Evolutionary conservation across 495 filamentous ascomycete genomes (phyloP).

Genomic region (Podospora conica): DNA sequence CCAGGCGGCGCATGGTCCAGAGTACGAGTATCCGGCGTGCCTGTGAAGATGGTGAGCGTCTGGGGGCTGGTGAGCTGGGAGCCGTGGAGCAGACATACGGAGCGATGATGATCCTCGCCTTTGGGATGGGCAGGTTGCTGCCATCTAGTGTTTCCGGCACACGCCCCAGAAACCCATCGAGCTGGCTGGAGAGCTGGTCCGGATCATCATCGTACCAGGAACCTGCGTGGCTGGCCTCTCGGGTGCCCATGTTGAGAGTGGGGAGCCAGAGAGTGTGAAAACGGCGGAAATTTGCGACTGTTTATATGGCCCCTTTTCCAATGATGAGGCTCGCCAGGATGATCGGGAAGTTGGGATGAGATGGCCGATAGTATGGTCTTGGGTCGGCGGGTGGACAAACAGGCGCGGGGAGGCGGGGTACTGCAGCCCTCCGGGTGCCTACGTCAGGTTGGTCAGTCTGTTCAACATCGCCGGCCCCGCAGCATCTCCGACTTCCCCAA

Average conservation of each 20-base stretch:
- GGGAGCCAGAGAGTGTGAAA: neutral
- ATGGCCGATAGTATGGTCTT: neutral
- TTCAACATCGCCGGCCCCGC: neutral
- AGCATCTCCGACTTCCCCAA: neutral
- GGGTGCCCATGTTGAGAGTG: constrained; percentile 34
- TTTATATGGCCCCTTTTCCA: neutral
- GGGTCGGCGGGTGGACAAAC: neutral
- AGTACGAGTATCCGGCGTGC: constrained; percentile 95
- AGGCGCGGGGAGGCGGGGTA: neutral
- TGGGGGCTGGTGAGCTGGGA: neutral
- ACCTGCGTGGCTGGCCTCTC: constrained; percentile 57
- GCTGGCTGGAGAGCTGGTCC: constrained; percentile 55
- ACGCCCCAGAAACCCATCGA: constrained; percentile 70
- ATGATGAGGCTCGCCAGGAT: neutral
- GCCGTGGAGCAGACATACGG: constrained; percentile 59
- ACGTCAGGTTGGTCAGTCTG: neutral
- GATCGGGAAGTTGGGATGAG: neutral
- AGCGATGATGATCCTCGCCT: constrained; percentile 86
- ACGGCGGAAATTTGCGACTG: neutral
- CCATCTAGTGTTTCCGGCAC: constrained; percentile 61
- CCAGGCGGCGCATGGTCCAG: constrained; percentile 87
- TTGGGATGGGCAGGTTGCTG: constrained; percentile 58
- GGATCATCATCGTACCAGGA: constrained; percentile 72
- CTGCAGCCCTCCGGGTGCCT: neutral
- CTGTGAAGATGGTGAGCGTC: constrained; percentile 38